phyloP scores from a whole-genome alignment of 129 eudicot genomes.

The carrot (Daucus carota) region DH1_v3.0 NC_030385.2:38175501-38176000 shows the following conservation, averaged over 20 bases:
- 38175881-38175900: constrained; percentile 72
- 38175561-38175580: no score
- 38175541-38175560: neutral
- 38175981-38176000: neutral
- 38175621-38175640: neutral
- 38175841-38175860: constrained; percentile 4
- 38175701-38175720: constrained; percentile 70
- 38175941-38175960: constrained; percentile 65
- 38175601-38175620: neutral
- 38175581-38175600: neutral
- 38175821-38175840: constrained; percentile 5
- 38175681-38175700: constrained; percentile 84
- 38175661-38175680: constrained; percentile 51
- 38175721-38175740: constrained; percentile 92
- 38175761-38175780: constrained; percentile 46
- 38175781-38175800: neutral
- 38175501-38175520: neutral
- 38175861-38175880: constrained; percentile 24
- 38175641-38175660: neutral
- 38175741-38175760: constrained; percentile 65
- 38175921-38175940: constrained; percentile 54
- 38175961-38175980: neutral
- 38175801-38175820: neutral
- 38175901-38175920: constrained; percentile 59
- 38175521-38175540: neutral